These are phyloP conservation scores for Trematosphaeria pertusa DNA, from an alignment of 2,329 filamentous ascomycete genomes.

Conservation along the genomic window DNA sequence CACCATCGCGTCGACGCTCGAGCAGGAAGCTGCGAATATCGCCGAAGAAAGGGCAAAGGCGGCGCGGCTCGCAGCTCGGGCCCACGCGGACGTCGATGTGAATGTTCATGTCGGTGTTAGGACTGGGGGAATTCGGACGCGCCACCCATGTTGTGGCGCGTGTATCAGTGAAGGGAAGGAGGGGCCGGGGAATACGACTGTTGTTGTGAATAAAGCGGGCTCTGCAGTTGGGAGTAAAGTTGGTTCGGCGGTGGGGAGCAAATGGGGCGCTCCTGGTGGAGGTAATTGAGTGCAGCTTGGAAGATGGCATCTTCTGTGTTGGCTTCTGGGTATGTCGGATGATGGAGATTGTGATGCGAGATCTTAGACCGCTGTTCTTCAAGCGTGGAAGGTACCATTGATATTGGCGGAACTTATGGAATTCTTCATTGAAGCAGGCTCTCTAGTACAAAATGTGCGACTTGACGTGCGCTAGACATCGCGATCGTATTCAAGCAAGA, in stretches of 20 bases:
- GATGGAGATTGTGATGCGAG: no score
- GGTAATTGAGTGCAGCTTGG: background rate
- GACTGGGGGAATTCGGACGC: background rate
- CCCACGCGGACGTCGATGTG: background rate
- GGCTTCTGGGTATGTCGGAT: no score
- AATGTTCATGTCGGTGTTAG: slow-evolving; percentile 4
- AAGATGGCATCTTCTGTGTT: no score
- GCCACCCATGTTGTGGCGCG: background rate
- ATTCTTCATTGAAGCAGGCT: no score
- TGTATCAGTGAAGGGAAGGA: background rate
- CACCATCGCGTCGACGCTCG: slow-evolving; percentile 19
- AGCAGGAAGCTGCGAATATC: slow-evolving; percentile 33
- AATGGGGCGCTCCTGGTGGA: background rate
- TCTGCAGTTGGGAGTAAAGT: background rate
- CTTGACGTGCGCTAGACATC: no score
- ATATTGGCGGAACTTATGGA: no score
- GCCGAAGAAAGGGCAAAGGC: slow-evolving; percentile 26
- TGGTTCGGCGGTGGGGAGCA: background rate
- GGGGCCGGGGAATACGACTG: background rate
- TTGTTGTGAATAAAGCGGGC: background rate
- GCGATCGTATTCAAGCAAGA: no score
- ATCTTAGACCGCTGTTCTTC: no score
- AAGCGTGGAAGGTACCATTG: no score
- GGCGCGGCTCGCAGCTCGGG: background rate
- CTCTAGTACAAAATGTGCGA: no score